Evolutionary conservation across 1,284 basidiomycete species (phyloP).

Genomic region (Porogramme epimiltina): DNA sequence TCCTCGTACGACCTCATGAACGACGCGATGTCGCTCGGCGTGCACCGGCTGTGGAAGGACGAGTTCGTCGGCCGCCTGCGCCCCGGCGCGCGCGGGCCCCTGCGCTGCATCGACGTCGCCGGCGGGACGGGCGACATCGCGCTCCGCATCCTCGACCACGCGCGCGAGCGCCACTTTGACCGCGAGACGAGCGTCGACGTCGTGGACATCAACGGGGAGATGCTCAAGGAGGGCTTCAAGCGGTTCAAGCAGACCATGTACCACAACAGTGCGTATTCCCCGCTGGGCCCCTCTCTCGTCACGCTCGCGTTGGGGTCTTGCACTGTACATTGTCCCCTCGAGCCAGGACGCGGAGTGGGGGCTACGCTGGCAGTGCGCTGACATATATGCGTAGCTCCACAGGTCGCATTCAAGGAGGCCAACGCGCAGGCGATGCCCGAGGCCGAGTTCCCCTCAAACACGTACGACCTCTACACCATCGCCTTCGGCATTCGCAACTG

Average conservation of each 20-base stretch:
- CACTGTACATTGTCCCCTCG: no score
- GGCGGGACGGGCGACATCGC: conserved; percentile 99
- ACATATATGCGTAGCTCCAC: conserved; percentile 71
- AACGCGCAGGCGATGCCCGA: conserved; percentile 86
- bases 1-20: conserved; percentile 99
- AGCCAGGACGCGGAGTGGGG: no score
- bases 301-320: background rate
- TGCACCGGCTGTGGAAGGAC: conserved; percentile 98
- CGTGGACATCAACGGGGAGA: conserved; percentile 94
- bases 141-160: conserved; percentile 90
- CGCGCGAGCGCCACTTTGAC: conserved; percentile 86
- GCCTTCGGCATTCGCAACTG: conserved; percentile 99
- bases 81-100: conserved; percentile 73
- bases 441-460: conserved; percentile 73
- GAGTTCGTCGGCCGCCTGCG: conserved; percentile 81
- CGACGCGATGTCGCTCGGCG: conserved; percentile 95
- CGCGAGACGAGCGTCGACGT: conserved; percentile 89
- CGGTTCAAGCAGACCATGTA: conserved; percentile 96
- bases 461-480: conserved; percentile 97
- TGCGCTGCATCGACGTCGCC: conserved; percentile 92
- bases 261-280: conserved; percentile 79
- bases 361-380: no score
- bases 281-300: background rate
- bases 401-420: conserved; percentile 90
- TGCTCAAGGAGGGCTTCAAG: conserved; percentile 92